Base-by-base conservation (phyloP, 495 filamentous ascomycete species). In the Penicillium fimorum region DNA sequence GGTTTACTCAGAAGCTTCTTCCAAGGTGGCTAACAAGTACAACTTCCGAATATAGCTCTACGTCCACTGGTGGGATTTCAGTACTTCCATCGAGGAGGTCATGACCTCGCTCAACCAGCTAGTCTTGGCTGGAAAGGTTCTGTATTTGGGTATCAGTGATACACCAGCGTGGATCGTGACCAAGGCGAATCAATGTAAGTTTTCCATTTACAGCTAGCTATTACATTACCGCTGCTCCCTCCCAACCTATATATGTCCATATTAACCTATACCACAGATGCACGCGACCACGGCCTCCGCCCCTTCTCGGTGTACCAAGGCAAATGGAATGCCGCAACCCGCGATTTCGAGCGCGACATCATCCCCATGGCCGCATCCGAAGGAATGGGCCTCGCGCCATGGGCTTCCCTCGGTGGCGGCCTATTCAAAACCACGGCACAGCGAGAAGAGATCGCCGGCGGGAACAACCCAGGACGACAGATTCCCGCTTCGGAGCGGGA, bases 341-440 rank as follows among this genome's bases (percentile, higher is more conserved):
- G 87, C n/a, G 87, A 89, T 58, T 80, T 89, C 37, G 87, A 90
- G 68, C 73, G 87, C 18, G 87, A 90, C 1, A 87, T 89, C 50
- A 77, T 89, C 48, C 83, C 83, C 50, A 89, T 90, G 87, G 71
- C 65, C 51, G 65, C 69, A 9, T 78, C 71, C 11, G 85, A 89
- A 61, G 86, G 86, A n/a, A 91, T 92, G 88, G 85, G 71, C 0
- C 52, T 91, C 0, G 76, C 74, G 11, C 86, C 86, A 0, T 90
- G 83, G 80, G 84, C 83, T 5, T 74, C 83, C 0, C 70, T 92
- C 2, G 84, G 82, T 30, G 73, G 78, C n/a, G 87, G 87, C 76
- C 2, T 25, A 9, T 65, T 68, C 59, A 68, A 63, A 30, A 66
- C 62, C 9, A 35, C 48, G 18, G 55, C 63, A 1, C 59, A 65